Conservation (phyloP, 805 yeast species). For the Vanderwaltozyma verrucispora region DNA sequence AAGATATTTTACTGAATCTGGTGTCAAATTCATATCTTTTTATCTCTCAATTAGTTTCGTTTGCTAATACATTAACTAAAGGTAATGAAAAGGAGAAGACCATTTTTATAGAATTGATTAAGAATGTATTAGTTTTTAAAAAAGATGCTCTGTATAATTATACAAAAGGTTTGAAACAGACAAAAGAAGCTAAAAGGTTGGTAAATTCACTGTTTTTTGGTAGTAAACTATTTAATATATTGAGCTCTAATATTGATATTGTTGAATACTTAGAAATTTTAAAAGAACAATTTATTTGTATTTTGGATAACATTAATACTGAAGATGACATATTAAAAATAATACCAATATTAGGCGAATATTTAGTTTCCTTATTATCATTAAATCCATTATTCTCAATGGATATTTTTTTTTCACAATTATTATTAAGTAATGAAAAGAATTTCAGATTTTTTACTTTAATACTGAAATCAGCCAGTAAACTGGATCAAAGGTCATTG, state of each 20-base stretch:
- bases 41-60: slow-evolving; percentile 16
- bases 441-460: slow-evolving; percentile 6
- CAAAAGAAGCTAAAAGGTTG: slow-evolving; percentile 1
- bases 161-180: neutral
- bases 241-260: slow-evolving; percentile 12
- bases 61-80: slow-evolving; percentile 4
- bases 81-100: slow-evolving; percentile 4
- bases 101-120: slow-evolving; percentile 7
- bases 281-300: slow-evolving; percentile 13
- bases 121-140: slow-evolving; percentile 6
- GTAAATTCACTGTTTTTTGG: slow-evolving; percentile 24
- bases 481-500: slow-evolving; percentile 12
- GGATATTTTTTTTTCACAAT: slow-evolving; percentile 10
- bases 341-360: slow-evolving; percentile 4
- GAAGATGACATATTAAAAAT: too few relatives aligned
- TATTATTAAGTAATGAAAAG: slow-evolving; percentile 8
- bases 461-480: slow-evolving; percentile 7
- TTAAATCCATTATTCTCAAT: slow-evolving; percentile 13
- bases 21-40: slow-evolving; percentile 8
- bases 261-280: slow-evolving; percentile 14
- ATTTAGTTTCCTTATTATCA: slow-evolving; percentile 9
- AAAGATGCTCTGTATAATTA: slow-evolving; percentile 9
- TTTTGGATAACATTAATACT: slow-evolving; percentile 2
- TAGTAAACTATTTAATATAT: slow-evolving; percentile 23
- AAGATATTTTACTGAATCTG: slow-evolving; percentile 4